These are phyloP conservation scores for Sphagnum magellanicum DNA, from an alignment of 228 moss, liverwort and hornwort species.

Conservation along the genomic window DNA sequence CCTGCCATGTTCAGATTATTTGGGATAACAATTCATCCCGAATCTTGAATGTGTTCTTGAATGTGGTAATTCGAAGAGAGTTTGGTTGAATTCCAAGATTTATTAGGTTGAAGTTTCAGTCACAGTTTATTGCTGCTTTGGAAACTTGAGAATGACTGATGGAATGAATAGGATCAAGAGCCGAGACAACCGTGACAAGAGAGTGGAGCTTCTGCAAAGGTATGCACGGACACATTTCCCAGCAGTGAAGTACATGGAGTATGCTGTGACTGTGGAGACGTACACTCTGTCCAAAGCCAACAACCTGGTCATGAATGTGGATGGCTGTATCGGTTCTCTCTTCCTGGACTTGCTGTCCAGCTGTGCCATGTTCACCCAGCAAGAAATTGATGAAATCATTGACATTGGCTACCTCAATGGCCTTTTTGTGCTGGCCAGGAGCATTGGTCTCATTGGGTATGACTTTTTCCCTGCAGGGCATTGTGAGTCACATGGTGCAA, in stretches of 20 bases:
- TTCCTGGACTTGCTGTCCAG: slow-evolving; percentile 84
- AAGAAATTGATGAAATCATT: slow-evolving; percentile 78
- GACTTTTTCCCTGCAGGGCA: slow-evolving; percentile 1
- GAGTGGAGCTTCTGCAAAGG: slow-evolving; percentile 83
- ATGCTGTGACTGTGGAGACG: slow-evolving; percentile 80
- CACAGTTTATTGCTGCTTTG: too few species aligned
- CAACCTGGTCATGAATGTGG: slow-evolving; percentile 83
- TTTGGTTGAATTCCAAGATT: too few species aligned
- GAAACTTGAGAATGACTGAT: too few species aligned
- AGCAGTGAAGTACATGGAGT: slow-evolving; percentile 86
- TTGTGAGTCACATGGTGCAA: too few species aligned
- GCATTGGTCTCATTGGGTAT: slow-evolving; percentile 91
- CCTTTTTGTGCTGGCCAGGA: slow-evolving; percentile 85
- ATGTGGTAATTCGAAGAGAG: too few species aligned
- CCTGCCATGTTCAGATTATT: too few species aligned
- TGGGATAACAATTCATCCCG: too few species aligned
- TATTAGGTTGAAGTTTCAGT: too few species aligned
- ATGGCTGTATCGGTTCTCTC: slow-evolving; percentile 84
- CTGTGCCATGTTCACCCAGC: slow-evolving; percentile 72
- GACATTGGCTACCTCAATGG: slow-evolving; percentile 89
- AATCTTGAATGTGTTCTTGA: too few species aligned
- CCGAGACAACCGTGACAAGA: slow-evolving; percentile 91
- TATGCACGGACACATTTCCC: slow-evolving; percentile 80
- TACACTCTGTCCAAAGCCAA: slow-evolving; percentile 77
- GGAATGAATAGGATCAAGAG: slow-evolving; percentile 55